Conservation (phyloP, 306 rosid genomes). For the Sophora flavescens region DNA sequence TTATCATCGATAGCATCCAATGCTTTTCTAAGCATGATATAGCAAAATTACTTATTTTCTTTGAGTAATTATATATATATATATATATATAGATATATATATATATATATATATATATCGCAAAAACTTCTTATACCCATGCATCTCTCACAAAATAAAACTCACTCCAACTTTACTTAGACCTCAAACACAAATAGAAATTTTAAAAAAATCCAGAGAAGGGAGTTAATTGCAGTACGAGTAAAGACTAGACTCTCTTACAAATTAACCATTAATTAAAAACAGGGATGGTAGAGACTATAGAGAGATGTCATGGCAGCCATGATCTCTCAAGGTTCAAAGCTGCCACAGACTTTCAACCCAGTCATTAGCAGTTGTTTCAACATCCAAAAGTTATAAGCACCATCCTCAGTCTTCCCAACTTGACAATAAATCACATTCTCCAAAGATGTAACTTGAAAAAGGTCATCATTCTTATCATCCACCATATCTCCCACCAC, state of each 20-base stretch:
- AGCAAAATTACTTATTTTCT: no score
- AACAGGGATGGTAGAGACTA: no score
- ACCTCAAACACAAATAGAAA: not conserved
- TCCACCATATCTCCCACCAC: not conserved
- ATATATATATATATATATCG: no score
- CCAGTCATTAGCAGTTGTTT: not conserved
- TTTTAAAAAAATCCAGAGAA: not conserved
- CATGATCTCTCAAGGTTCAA: not conserved
- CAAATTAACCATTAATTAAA: not conserved
- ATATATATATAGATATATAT: no score
- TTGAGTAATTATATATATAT: no score
- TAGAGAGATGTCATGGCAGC: not conserved
- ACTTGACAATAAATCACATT: not conserved
- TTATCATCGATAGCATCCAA: no score
- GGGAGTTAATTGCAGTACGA: not conserved
- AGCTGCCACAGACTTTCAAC: not conserved
- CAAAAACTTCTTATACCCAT: no score
- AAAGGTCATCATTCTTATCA: not conserved
- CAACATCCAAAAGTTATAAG: not conserved
- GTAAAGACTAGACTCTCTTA: not conserved
- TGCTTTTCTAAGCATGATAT: no score
- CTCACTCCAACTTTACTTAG: not conserved
- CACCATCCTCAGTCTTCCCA: not conserved
- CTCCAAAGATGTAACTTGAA: not conserved
- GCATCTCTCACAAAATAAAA: not conserved